Base-by-base conservation (phyloP, 148 eudicot species). In the Nepenthes gracilis region DNA sequence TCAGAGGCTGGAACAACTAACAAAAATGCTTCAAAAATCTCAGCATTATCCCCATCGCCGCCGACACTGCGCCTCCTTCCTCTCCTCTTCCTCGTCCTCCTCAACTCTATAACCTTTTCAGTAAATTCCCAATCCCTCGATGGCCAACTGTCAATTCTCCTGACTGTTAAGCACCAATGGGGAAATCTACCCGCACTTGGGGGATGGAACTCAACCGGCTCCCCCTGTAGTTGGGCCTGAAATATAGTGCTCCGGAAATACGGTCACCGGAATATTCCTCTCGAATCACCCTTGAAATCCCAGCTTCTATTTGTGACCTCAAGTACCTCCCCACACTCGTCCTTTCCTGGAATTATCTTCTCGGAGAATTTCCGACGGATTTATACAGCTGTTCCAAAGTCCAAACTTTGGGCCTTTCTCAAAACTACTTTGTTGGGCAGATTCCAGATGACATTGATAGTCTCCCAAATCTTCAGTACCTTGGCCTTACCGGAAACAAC, bases 161-260 rank as follows among this genome's bases (percentile, higher is more conserved):
- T 88, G 12, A 59, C 55, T 63, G 68, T 93, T 70, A 84, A 84
- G 64, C 59, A 76, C 13, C 56, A 66, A 12, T 81, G 85, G 81
- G 66, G 70, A 14, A 70, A 79, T 54, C 90, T 79, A 36, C 55
- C 70, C 0, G 43, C 72, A 33, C 62, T 80, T 10, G 23, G 65
- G 9, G 51, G 77, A 13, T 93, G 99, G 99, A 67, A 62, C 57
- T 1, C 75, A 51, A 58, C 84, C 36, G 75, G 45, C 15, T 60
- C 83, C 0, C 84, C 76, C n/a, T 93, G 99, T 57, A 57, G 34
- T 6, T 93, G 96, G 96, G 96, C 70, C 57, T 12, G 92, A 77
- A 33, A 71, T 93, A 53, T 11, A 3, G 2, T 86, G 99, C 78
- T 48, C 3, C 3, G 34, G 36, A 54, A 71, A 67, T 58, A 15